A percentile compares a stretch with the other conserved stretches of the same genome.
Conservation (phyloP, 1,284 basidiomycete species). For the Leccinum cinnamomeum region DNA sequence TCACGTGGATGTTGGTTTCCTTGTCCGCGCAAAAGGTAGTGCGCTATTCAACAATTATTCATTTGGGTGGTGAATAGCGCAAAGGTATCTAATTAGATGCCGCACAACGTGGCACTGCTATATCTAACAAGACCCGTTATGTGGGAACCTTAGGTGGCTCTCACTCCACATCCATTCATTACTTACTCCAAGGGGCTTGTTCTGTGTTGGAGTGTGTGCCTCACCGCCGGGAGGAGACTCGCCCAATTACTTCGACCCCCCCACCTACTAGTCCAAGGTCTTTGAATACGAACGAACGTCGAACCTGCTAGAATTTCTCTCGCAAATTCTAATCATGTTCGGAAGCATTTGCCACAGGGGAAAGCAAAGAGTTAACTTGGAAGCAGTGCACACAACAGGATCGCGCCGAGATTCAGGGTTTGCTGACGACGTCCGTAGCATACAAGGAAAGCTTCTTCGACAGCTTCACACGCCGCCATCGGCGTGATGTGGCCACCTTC, state of each 20-base stretch:
- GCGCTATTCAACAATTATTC: too few species aligned
- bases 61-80: too few species aligned
- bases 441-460: not conserved
- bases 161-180: not conserved
- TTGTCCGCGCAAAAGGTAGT: too few species aligned
- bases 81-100: too few species aligned
- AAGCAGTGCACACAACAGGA: not conserved
- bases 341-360: not conserved
- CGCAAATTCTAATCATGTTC: not conserved
- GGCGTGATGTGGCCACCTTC: constrained; percentile 28
- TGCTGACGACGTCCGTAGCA: not conserved
- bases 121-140: too few species aligned
- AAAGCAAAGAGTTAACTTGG: not conserved
- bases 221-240: not conserved
- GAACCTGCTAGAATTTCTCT: not conserved
- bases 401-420: not conserved
- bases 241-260: not conserved
- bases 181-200: not conserved
- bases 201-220: not conserved
- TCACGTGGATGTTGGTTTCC: too few species aligned
- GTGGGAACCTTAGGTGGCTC: not conserved
- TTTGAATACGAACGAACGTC: not conserved
- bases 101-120: too few species aligned
- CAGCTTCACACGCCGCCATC: not conserved
- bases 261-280: not conserved